Base-by-base conservation (phyloP, 2,329 filamentous ascomycete genomes). In the Blastomyces parvus region DNA sequence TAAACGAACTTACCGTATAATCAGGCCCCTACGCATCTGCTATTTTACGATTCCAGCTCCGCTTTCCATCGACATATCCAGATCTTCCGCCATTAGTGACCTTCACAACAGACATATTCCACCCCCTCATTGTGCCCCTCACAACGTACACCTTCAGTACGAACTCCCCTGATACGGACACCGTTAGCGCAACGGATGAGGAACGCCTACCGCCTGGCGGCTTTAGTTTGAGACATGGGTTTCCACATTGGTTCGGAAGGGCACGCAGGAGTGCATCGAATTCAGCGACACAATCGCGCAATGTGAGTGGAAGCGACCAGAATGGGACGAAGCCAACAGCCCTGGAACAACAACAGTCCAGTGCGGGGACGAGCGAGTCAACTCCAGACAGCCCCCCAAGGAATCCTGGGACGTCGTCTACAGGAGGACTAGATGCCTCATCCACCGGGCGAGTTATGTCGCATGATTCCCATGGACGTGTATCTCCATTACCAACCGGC, bases 121-220 rank as follows among this genome's bases (percentile, higher is more conserved):
- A 99, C 74, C 93, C 93, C 22, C 82, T 99, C 52, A 87, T 97
- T 68, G 91, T 92, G 8, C 92, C 94, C 46, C 82, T 95, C 66
- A 96, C 91, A n/a, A 96, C 91, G 3, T 95, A 96, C 77, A 94
- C 90, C 72, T 95, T 96, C 79, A 89, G 90, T 52, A 91, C 90
- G 66, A 87, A 88, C 63, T 85, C 88, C 44, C 85, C 89, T 65
- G 87, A 86, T 65, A 83, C 84, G 63, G 90, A 89, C 58, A 90
- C 90, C 0, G 88, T 92, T 66, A 93, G 89, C 73, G 90, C 91
- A 9, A 88, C 86, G 1, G 91, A 96, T 69, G 87, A 90, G 42
- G 90, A 95, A 72, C 82, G 89, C 17, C 79, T 97, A 61, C 89
- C 91, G 0, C 92, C 93, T 0, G 94, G 93, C 1, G 90, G 91